A percentile compares a stretch with the other conserved stretches of the same genome.
phyloP scores from a whole-genome alignment of 306 rosid species.

The Neltuma alba region DNA sequence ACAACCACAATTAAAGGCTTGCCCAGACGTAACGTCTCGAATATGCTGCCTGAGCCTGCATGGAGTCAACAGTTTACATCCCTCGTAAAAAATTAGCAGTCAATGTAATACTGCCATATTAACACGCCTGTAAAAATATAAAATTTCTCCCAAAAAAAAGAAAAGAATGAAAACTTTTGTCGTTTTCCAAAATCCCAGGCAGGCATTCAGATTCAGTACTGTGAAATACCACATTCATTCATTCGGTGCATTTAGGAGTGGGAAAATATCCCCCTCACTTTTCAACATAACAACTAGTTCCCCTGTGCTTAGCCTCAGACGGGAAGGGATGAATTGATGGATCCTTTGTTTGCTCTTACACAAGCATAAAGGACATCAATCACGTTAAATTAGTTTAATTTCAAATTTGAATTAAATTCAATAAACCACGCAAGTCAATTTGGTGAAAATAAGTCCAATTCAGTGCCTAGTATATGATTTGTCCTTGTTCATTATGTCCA shows the following conservation, averaged over 20 bases:
- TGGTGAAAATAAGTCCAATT: background rate
- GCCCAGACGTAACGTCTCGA: slow-evolving; percentile 68
- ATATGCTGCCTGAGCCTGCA: slow-evolving; percentile 91
- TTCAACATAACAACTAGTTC: background rate
- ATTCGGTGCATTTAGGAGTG: background rate
- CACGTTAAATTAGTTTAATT: background rate
- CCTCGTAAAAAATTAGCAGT: background rate
- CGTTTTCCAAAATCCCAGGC: background rate
- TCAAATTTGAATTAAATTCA: too few relatives aligned
- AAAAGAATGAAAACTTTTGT: too few relatives aligned
- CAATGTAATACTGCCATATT: background rate
- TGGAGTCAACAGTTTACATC: background rate
- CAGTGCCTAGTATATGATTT: background rate
- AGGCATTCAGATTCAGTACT: background rate
- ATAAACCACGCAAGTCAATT: background rate
- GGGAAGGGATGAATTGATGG: slow-evolving; percentile 1
- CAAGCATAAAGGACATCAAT: background rate
- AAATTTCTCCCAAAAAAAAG: background rate
- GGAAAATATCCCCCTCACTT: background rate
- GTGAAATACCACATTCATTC: background rate
- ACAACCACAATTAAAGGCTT: slow-evolving; percentile 83
- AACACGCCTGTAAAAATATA: background rate
- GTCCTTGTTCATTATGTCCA: background rate
- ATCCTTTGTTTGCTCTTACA: background rate
- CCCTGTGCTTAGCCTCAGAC: background rate